Percentiles rank a stretch among this genome's conserved stretches.
Conservation (phyloP, 306 rosid species). For the Gleditsia sinensis region DNA sequence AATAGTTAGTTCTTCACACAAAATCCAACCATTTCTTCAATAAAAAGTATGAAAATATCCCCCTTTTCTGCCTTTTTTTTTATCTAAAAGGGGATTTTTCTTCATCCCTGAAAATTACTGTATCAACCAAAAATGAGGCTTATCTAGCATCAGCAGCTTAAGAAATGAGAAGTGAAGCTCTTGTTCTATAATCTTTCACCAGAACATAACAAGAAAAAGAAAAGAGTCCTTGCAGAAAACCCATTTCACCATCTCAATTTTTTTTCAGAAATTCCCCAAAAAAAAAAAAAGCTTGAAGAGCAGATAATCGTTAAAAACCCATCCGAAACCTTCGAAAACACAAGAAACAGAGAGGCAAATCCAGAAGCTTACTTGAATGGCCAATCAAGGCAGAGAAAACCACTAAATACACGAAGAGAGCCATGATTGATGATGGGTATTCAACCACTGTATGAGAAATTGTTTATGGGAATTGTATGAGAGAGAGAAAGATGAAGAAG, state of each 20-base stretch:
- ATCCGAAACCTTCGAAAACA: constrained; percentile 20
- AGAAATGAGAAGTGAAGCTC: too few species aligned
- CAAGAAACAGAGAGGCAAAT: neutral
- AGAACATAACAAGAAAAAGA: neutral
- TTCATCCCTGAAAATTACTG: neutral
- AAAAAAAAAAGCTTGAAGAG: neutral
- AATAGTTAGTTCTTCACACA: constrained; percentile 25
- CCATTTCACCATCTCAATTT: constrained; percentile 14
- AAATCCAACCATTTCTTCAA: constrained; percentile 29
- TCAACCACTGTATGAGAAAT: constrained; percentile 13
- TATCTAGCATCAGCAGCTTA: neutral
- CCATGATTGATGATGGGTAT: constrained; percentile 56
- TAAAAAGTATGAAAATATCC: neutral
- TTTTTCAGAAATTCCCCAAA: too few species aligned
- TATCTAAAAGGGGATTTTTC: neutral
- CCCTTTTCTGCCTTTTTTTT: neutral
- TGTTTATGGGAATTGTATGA: constrained; percentile 17
- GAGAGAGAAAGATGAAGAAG: constrained; percentile 17
- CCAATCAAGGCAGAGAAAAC: constrained; percentile 61
- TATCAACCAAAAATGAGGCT: neutral
- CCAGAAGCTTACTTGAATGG: constrained; percentile 73
- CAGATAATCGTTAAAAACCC: neutral
- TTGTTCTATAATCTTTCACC: too few species aligned
- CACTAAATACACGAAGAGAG: constrained; percentile 51
- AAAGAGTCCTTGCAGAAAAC: constrained; percentile 7